Evolutionary conservation across 768 basidiomycete genomes (phyloP).

Genomic region (Suillus discolor): DNA sequence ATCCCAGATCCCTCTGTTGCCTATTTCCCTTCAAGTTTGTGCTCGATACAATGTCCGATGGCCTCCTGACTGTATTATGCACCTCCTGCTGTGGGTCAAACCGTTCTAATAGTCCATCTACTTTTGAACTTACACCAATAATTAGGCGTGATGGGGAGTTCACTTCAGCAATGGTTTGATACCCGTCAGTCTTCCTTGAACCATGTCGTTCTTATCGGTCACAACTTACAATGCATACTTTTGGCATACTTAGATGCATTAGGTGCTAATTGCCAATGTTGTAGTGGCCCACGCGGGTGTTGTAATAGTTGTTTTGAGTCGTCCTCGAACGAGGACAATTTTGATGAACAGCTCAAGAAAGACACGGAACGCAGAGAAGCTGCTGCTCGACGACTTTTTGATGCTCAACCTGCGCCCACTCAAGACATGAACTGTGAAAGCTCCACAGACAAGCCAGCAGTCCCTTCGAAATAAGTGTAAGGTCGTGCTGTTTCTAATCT

Average conservation of each 20-base stretch:
- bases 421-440: slow-evolving; percentile 18
- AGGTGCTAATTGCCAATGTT: background rate
- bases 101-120: background rate
- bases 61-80: background rate
- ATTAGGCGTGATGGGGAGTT: background rate
- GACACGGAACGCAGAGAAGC: slow-evolving; percentile 9
- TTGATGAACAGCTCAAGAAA: slow-evolving; percentile 6
- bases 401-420: slow-evolving; percentile 26
- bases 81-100: background rate
- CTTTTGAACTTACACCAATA: background rate
- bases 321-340: slow-evolving; percentile 8
- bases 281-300: slow-evolving; percentile 20
- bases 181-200: background rate
- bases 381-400: slow-evolving; percentile 14
- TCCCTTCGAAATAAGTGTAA: background rate
- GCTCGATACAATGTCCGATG: background rate
- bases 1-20: background rate
- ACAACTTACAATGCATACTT: background rate
- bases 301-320: slow-evolving; percentile 6
- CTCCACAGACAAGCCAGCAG: background rate
- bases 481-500: background rate
- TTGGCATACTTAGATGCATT: slow-evolving; percentile 3
- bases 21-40: background rate
- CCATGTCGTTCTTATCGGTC: background rate
- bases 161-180: slow-evolving; percentile 3